Evolutionary conservation across 1,139 yeast genomes (phyloP), one percentile per base, ranked within the genome.

Genomic region (Candida buenavistaensis): DNA sequence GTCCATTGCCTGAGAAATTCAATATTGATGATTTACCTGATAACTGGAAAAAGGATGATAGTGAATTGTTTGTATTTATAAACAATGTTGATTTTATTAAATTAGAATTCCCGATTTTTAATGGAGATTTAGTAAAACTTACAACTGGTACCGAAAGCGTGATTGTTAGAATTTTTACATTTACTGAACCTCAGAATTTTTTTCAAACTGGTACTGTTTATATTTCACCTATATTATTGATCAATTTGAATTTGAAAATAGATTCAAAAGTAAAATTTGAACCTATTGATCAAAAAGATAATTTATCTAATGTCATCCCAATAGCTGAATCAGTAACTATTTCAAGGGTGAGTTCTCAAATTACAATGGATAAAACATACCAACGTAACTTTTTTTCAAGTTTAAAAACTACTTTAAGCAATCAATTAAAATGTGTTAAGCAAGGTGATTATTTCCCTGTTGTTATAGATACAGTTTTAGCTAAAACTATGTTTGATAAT

Each of bases 391-490:
- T 87, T 50, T 66, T 84, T 36, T 62, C 80, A 5, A 80, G 82
- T 35, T 62, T 88, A 44, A 75, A 85, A 51, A 53, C 74, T 0
- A 72, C 76, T 39, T 85, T 92, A 52, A 83, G 83, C 43, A 52
- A 62, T 1, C 66, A 67, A 24, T 61, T 69, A 29, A 75, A 95
- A 39, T 65, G 86, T 6, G 78, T 89, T 1, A 65, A 66, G 22
- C 55, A 65, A 13, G 80, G 78, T 19, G 96, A 88, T 51, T 54
- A 80, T 28, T 73, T 92, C 32, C 92, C 96, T 0, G 79, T 92
- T 3, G 76, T 86, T 0, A 72, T 92, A 28, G 96, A 90, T 53
- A 72, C 94, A 0, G 59, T 78, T 1, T 56, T 85, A 26, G 82
- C 95, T 0, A 73, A 72, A 42, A 71, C 86, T 1, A 57, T 84